Conservation (phyloP, 495 filamentous ascomycete genomes). For the Geopyxis carbonaria region DNA sequence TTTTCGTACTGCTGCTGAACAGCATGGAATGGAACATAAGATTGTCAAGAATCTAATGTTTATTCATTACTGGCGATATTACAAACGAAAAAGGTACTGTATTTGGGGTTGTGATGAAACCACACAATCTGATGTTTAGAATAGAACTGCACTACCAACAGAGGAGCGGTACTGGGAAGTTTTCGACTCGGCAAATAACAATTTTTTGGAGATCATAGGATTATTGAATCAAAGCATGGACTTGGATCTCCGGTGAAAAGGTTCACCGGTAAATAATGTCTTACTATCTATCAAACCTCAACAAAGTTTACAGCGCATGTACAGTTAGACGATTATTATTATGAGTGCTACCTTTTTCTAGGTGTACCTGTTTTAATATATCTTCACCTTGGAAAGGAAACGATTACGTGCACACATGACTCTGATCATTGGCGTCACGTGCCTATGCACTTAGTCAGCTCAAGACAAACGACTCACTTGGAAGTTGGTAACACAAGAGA, state of each 20-base stretch:
- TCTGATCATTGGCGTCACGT: no score
- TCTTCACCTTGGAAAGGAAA: no score
- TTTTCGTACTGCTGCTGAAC: conserved; percentile 46
- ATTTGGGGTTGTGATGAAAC: background rate
- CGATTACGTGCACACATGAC: no score
- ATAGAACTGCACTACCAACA: background rate
- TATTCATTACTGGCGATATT: conserved; percentile 40
- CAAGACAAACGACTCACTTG: no score
- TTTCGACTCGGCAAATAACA: conserved; percentile 5
- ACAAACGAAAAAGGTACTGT: conserved; percentile 23
- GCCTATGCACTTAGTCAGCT: no score
- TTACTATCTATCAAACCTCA: no score
- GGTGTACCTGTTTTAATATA: no score
- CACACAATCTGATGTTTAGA: background rate
- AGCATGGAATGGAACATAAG: conserved; percentile 57
- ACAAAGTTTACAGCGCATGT: no score
- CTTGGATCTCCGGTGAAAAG: conserved; percentile 16
- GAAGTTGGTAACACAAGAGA: no score
- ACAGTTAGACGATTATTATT: no score
- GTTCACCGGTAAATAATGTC: no score
- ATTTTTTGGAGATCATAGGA: conserved; percentile 14
- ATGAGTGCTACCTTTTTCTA: no score
- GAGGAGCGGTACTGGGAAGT: background rate
- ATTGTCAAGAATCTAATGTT: conserved; percentile 60
- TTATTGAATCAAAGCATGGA: conserved; percentile 23